Evolutionary conservation across 257 asterid genomes (phyloP), one percentile per base, ranked within the genome.

Genomic region (Solanum corneliomulleri): DNA sequence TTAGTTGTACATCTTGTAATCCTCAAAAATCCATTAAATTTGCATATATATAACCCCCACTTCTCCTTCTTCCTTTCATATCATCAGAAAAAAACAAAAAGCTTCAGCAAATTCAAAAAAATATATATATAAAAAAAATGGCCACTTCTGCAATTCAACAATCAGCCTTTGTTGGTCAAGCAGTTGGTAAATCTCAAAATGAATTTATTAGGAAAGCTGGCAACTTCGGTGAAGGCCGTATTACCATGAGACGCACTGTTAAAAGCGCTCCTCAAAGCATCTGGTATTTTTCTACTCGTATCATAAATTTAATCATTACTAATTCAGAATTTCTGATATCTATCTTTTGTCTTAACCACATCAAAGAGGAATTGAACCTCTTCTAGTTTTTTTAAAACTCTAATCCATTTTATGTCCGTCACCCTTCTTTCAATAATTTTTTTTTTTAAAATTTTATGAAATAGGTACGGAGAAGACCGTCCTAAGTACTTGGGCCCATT

Each of bases 401-500:
- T 31, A 3, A 31, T 31, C 33, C 33, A 31, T 31, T 31, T 31
- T 4, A 31, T 31, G 35, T 33, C 35, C 35, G 35, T 1, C 5
- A 3, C 5, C 4, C 4, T 33, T 33, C 35, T 33, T 33, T 33
- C 35, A 33, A 33, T 33, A 33, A 33, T 33, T 31, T 31, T 31
- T 31, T 31, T 31, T 29, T 29, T 2, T 2, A 29, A 29, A 29
- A 29, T 3, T 39, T 41, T 37, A 47, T 80, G 25, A 29, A 75
- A 77, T 78, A 96, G 99, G 99, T 96, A 96, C 23, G 99, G 99
- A 4, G 92, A 94, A 0, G 98, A 96, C 91, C 91, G 99, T 14
- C 99, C 99, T 41, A 96, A 96, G 76, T 96, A 92, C 92, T 90
- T 96, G 92, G 99, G 99, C 62, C 99, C 99, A 86, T 96, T 96